Conservation (phyloP, 2,329 filamentous ascomycete species). For the Rhexocercosporidium sp. region DNA sequence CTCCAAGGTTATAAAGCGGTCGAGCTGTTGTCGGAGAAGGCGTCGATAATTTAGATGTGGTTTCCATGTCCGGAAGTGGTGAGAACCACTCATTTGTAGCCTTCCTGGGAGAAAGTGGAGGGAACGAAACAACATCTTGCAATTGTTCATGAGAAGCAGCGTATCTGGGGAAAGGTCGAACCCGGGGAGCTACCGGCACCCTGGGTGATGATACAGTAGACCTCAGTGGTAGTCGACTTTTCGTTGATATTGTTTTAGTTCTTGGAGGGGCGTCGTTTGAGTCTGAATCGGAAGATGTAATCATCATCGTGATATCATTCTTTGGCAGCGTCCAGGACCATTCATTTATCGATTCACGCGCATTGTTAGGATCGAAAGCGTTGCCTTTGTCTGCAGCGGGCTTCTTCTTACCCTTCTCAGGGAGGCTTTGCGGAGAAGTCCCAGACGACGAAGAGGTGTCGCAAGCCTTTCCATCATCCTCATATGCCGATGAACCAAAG, state of each 20-base stretch:
- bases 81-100: conserved; percentile 36
- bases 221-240: background rate
- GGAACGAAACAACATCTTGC: conserved; percentile 36
- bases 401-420: background rate
- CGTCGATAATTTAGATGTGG: conserved; percentile 2
- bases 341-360: conserved; percentile 32
- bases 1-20: conserved; percentile 32
- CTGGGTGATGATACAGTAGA: conserved; percentile 11
- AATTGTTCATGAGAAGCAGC: conserved; percentile 18
- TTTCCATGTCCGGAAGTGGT: conserved; percentile 35
- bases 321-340: conserved; percentile 29
- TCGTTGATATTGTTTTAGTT: background rate
- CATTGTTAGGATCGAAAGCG: conserved; percentile 32
- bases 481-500: conserved; percentile 3
- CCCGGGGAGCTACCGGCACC: conserved; percentile 7
- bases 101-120: conserved; percentile 34
- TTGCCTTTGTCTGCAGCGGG: conserved; percentile 16
- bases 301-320: conserved; percentile 13
- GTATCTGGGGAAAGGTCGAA: conserved; percentile 17
- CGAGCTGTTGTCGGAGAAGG: conserved; percentile 3
- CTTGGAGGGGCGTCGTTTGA: conserved; percentile 5
- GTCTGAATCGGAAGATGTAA: conserved; percentile 30
- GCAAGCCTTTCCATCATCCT: conserved; percentile 16
- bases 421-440: background rate
- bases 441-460: conserved; percentile 5